phyloP scores from a whole-genome alignment of 345 rosid species.

The Brassica rapa region DNA sequence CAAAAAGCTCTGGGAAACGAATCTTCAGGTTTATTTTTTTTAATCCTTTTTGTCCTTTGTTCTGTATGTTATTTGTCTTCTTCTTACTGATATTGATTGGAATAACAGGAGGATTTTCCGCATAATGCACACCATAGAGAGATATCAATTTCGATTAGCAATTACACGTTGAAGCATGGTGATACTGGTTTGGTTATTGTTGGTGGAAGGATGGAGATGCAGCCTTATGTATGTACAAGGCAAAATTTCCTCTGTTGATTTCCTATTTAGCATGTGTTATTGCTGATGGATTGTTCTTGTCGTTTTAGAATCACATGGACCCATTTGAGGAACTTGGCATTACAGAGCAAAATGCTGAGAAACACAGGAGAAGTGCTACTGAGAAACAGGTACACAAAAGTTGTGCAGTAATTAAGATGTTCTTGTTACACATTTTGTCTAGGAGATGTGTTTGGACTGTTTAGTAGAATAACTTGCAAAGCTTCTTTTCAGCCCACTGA shows the following conservation, averaged over 20 bases:
- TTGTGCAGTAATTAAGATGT: neutral
- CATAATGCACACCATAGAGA: slow-evolving; percentile 91
- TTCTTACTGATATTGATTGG: slow-evolving; percentile 12
- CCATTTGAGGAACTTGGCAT: slow-evolving; percentile 80
- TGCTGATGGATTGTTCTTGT: neutral
- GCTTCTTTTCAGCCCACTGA: slow-evolving; percentile 62
- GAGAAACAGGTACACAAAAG: slow-evolving; percentile 72
- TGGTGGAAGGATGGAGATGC: slow-evolving; percentile 97
- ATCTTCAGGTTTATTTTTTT: slow-evolving; percentile 69
- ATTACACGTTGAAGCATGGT: slow-evolving; percentile 85
- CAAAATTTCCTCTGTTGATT: too few species aligned
- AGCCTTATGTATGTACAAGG: slow-evolving; percentile 70
- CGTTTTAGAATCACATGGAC: slow-evolving; percentile 57
- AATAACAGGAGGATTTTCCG: slow-evolving; percentile 81
- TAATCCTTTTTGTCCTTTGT: neutral
- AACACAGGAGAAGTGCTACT: slow-evolving; percentile 84
- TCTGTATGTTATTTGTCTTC: neutral
- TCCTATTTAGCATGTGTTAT: too few species aligned
- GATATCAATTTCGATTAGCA: slow-evolving; percentile 39
- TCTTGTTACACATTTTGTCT: slow-evolving; percentile 11
- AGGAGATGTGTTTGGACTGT: slow-evolving; percentile 19
- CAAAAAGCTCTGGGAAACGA: slow-evolving; percentile 88
- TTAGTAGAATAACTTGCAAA: slow-evolving; percentile 13
- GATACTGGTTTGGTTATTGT: slow-evolving; percentile 84
- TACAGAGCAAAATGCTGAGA: slow-evolving; percentile 71